phyloP scores from a whole-genome alignment of 352 stramenopile genomes.

The Phytophthora vignae region DNA sequence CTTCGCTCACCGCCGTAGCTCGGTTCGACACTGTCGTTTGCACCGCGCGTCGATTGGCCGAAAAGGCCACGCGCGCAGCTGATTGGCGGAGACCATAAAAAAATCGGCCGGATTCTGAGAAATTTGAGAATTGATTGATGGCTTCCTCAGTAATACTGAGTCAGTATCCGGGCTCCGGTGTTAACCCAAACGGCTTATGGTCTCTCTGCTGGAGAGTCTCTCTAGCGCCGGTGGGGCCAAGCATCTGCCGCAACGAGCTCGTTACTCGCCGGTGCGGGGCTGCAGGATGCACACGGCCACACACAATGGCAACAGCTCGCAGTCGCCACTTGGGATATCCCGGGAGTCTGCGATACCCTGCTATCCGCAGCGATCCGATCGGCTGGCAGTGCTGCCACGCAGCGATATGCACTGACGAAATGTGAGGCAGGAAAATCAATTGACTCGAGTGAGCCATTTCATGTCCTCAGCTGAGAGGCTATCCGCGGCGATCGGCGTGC shows the following conservation, averaged over 20 bases:
- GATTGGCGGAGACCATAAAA: slow-evolving; percentile 10
- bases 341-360: slow-evolving; percentile 27
- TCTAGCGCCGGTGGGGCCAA: background rate
- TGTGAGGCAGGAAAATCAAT: background rate
- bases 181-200: background rate
- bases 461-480: background rate
- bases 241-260: slow-evolving; percentile 13
- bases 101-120: slow-evolving; percentile 17
- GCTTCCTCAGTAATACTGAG: too few species aligned
- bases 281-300: background rate
- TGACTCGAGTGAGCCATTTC: background rate
- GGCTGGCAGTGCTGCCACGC: slow-evolving; percentile 1
- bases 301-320: background rate
- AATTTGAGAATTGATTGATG: slow-evolving; percentile 33
- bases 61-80: background rate
- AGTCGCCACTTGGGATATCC: slow-evolving; percentile 9
- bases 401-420: background rate
- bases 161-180: background rate
- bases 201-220: background rate
- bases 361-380: slow-evolving; percentile 18
- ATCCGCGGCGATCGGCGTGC: slow-evolving; percentile 2
- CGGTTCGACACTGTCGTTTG: background rate
- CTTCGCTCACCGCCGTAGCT: background rate
- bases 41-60: slow-evolving; percentile 9
- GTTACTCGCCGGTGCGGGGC: slow-evolving; percentile 4